Percentiles rank a stretch among this genome's conserved stretches.
Conservation (phyloP, 1,139 yeast genomes). For the Suhomyces maxii region DNA sequence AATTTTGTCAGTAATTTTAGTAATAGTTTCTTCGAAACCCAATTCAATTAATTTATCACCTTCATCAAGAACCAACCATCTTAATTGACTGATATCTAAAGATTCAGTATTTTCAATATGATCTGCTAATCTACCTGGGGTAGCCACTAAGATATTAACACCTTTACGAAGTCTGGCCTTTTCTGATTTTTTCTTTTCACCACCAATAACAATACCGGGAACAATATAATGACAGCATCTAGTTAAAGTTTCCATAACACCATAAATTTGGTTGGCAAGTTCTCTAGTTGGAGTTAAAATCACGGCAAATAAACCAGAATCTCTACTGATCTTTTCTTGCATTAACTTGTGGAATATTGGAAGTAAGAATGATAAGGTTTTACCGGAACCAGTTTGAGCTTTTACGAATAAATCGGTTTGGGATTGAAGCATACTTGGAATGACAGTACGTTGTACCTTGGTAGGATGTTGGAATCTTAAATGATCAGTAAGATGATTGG, state of each 20-base stretch:
- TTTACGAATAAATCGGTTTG: slow-evolving; percentile 77
- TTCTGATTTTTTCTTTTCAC: slow-evolving; percentile 90
- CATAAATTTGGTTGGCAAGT: slow-evolving; percentile 86
- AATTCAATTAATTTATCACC: slow-evolving; percentile 94
- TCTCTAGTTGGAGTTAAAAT: slow-evolving; percentile 93
- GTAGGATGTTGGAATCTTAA: slow-evolving; percentile 75
- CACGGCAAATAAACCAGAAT: slow-evolving; percentile 85
- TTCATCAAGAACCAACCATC: slow-evolving; percentile 89
- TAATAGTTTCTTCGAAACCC: slow-evolving; percentile 92
- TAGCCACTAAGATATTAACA: slow-evolving; percentile 82
- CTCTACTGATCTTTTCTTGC: slow-evolving; percentile 56
- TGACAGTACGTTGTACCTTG: slow-evolving; percentile 75
- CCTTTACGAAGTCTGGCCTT: slow-evolving; percentile 90
- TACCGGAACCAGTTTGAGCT: slow-evolving; percentile 97
- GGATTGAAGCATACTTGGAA: slow-evolving; percentile 63
- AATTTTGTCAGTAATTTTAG: slow-evolving; percentile 66
- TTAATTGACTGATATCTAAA: slow-evolving; percentile 66
- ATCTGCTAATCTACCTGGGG: slow-evolving; percentile 90
- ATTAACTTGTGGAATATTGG: slow-evolving; percentile 79
- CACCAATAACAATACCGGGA: slow-evolving; percentile 93
- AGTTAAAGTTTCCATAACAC: slow-evolving; percentile 69
- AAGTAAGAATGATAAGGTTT: slow-evolving; percentile 78
- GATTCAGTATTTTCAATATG: slow-evolving; percentile 84
- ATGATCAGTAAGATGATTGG: slow-evolving; percentile 55
- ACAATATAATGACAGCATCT: slow-evolving; percentile 80